These are phyloP conservation scores for Lipomyces chichibuensis DNA, from an alignment of 805 yeast genomes.

Conservation along the genomic window DNA sequence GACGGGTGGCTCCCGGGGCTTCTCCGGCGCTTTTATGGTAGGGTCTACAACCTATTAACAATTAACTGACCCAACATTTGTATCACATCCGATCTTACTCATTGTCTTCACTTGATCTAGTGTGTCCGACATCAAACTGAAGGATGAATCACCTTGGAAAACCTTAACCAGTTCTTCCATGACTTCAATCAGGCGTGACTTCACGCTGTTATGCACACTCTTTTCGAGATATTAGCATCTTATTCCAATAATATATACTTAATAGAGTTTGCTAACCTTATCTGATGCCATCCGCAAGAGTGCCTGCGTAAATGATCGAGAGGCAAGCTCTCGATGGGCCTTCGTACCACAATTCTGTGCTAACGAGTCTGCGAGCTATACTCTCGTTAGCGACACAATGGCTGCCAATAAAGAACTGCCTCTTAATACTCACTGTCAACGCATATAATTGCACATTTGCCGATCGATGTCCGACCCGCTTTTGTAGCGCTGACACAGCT, in stretches of 20 bases:
- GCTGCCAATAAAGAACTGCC: neutral
- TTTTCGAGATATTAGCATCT: neutral
- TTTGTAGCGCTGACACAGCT: constrained; percentile 52
- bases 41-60: constrained; percentile 42
- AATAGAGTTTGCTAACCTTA: constrained; percentile 30
- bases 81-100: constrained; percentile 33
- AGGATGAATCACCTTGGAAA: constrained; percentile 74
- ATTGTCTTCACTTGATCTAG: constrained; percentile 53
- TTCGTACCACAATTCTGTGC: constrained; percentile 80
- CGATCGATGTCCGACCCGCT: constrained; percentile 55
- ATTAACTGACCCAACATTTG: neutral
- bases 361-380: constrained; percentile 53
- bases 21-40: constrained; percentile 51
- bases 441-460: constrained; percentile 70
- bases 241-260: neutral
- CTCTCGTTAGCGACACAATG: neutral
- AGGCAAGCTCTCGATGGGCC: constrained; percentile 64
- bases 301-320: constrained; percentile 55
- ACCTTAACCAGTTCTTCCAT: constrained; percentile 66
- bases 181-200: constrained; percentile 65
- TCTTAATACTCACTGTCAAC: constrained; percentile 43
- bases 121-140: constrained; percentile 70
- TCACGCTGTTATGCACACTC: constrained; percentile 67
- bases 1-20: constrained; percentile 56
- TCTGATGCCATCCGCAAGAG: constrained; percentile 58